Base-by-base conservation (phyloP, 2,329 filamentous ascomycete species). In the Bipolaris sorokiniana region DNA sequence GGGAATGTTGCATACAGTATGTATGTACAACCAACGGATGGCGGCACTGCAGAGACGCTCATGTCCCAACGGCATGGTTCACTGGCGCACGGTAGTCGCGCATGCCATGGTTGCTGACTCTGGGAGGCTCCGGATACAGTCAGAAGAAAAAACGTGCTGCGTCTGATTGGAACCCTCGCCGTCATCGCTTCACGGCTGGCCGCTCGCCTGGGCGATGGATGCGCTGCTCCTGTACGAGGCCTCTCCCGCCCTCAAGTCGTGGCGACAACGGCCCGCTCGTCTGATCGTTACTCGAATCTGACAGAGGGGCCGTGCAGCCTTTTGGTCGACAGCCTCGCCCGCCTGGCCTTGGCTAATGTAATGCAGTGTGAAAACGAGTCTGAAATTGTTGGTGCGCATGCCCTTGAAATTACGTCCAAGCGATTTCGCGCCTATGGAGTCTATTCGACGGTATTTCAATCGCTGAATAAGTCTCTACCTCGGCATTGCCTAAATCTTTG, bases 181-280 rank as follows among this genome's bases (percentile, higher is more conserved):
- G 38, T 47, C 34, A 44, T 51, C 53, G 53, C 44, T 56, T 55
- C 54, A 26, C 28, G 42, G 52, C 22, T 47, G 49, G 45, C 38
- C 45, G 31, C 37, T 48, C 34, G 45, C 56, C 28, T 48, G 50
- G 40, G 33, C 45, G 49, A 38, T 60, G 45, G 53, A 51, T 59
- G 48, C 41, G 36, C 34, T 58, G 45, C 45, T 44, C 34, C 18
- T 56, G 51, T 61, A 49, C 61, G 54, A 65, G 57, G 63, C 63
- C 63, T 63, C 69, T 60, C 65, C 63, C 62, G 63, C 58, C 26
- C 58, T 48, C 42, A 60, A 62, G 54, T 56, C 59, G 59, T 58
- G 55, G 58, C 60, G 55, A 58, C 54, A 61, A 61, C 66, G 65
- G 62, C 62, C 65, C 65, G 61, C 66, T 67, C 64, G 64, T 64